Conservation (phyloP, 2,329 filamentous ascomycete species). For the Exophiala aquamarina region DNA sequence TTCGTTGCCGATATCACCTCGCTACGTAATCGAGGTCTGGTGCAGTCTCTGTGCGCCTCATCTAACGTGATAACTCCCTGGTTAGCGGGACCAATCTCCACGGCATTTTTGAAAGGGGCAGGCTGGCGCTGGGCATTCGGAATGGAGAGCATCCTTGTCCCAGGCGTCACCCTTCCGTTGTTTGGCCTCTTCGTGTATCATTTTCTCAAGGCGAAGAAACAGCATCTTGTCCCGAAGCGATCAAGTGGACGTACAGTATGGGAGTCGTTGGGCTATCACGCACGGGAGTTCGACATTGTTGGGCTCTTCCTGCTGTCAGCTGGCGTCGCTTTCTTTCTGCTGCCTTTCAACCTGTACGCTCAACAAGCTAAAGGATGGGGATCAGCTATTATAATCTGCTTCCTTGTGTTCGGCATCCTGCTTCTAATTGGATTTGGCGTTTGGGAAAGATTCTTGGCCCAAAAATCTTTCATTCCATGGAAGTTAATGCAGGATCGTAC, state of each 20-base stretch:
- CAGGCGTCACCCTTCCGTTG: constrained; percentile 14
- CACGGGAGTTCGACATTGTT: constrained; percentile 60
- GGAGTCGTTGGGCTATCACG: constrained; percentile 51
- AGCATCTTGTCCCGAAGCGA: constrained; percentile 53
- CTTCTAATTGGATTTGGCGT: constrained; percentile 54
- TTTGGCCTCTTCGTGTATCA: constrained; percentile 57
- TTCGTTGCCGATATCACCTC: constrained; percentile 36
- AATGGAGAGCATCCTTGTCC: constrained; percentile 25
- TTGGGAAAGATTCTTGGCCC: constrained; percentile 55
- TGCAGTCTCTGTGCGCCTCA: constrained; percentile 12
- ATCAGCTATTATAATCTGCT: constrained; percentile 48
- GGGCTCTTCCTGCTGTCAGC: constrained; percentile 60
- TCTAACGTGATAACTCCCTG: constrained; percentile 32
- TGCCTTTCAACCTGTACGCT: constrained; percentile 61
- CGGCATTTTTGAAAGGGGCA: constrained; percentile 17
- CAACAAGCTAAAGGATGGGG: constrained; percentile 41
- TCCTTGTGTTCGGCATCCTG: constrained; percentile 54
- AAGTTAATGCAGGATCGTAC: constrained; percentile 36
- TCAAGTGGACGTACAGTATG: constrained; percentile 38
- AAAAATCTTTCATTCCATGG: constrained; percentile 55
- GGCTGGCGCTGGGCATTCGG: constrained; percentile 30
- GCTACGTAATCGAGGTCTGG: constrained; percentile 21
- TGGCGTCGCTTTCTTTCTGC: constrained; percentile 62
- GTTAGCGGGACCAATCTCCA: constrained; percentile 20
- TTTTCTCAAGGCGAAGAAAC: constrained; percentile 58